Evolutionary conservation across 2,329 filamentous ascomycete genomes (phyloP).

Genomic region (Aspergillus aculeatus): DNA sequence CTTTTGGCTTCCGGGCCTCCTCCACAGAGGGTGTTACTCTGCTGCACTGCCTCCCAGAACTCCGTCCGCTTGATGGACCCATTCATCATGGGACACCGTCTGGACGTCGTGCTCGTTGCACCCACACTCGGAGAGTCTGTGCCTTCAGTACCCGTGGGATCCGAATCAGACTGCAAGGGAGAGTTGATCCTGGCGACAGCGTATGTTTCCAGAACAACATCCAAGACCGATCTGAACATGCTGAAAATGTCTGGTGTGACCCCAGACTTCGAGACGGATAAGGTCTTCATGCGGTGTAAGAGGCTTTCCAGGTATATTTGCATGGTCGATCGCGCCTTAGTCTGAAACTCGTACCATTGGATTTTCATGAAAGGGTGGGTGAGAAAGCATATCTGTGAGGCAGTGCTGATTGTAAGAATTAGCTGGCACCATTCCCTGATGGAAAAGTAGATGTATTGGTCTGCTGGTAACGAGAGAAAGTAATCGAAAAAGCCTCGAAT

Average conservation of each 20-base stretch:
- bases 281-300: neutral
- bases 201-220: neutral
- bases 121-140: too few species aligned
- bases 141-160: neutral
- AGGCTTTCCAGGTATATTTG: constrained; percentile 1
- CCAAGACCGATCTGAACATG: constrained; percentile 2
- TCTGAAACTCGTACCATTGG: neutral
- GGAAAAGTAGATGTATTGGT: neutral
- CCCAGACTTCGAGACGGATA: neutral
- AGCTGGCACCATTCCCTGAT: neutral
- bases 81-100: constrained; percentile 1
- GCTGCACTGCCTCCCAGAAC: neutral
- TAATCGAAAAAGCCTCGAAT: neutral
- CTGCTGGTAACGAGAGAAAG: neutral
- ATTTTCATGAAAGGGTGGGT: neutral
- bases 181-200: neutral
- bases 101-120: neutral
- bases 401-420: neutral
- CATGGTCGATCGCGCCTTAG: neutral
- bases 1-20: neutral
- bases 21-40: neutral
- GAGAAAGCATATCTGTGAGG: neutral
- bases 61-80: neutral
- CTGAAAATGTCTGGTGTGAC: neutral
- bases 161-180: neutral